Percentiles rank a stretch among this genome's conserved stretches.
Evolutionary conservation across 352 stramenopile species (phyloP).

Genomic region (Globisporangium barbulae): DNA sequence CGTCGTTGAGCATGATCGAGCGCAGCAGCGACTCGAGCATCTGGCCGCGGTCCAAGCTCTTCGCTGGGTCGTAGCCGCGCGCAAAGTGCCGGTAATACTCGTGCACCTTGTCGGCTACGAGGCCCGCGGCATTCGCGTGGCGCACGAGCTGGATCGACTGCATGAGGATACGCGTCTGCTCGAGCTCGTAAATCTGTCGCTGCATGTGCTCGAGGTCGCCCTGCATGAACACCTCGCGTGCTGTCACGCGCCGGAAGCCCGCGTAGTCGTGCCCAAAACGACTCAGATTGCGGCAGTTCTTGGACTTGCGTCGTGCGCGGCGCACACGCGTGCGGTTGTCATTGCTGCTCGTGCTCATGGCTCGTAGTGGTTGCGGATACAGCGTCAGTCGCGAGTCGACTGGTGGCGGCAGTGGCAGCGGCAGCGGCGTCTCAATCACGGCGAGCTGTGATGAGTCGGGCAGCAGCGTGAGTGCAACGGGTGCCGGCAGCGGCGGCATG

Average conservation of each 20-base stretch:
- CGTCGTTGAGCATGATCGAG: slow-evolving; percentile 43
- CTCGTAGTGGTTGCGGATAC: neutral
- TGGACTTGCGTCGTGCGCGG: slow-evolving; percentile 25
- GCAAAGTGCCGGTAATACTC: slow-evolving; percentile 52
- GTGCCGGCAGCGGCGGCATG: neutral
- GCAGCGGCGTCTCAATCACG: slow-evolving; percentile 11
- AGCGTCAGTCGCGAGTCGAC: neutral
- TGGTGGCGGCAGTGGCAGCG: neutral
- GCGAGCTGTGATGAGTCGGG: slow-evolving; percentile 14
- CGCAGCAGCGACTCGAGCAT: slow-evolving; percentile 38
- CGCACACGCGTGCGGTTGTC: neutral
- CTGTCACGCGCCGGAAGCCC: slow-evolving; percentile 31
- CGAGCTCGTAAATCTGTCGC: slow-evolving; percentile 40
- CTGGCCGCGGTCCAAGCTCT: slow-evolving; percentile 13
- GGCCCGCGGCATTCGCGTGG: slow-evolving; percentile 34
- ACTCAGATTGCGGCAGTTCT: slow-evolving; percentile 42
- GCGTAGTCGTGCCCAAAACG: slow-evolving; percentile 27
- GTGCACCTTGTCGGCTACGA: slow-evolving; percentile 37
- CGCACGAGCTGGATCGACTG: slow-evolving; percentile 41
- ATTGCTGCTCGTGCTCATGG: neutral
- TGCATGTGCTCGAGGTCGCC: slow-evolving; percentile 30
- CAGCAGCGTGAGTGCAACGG: slow-evolving; percentile 12
- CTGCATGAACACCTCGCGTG: slow-evolving; percentile 26
- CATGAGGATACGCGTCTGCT: slow-evolving; percentile 40
- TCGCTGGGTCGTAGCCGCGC: slow-evolving; percentile 38